These are phyloP conservation scores for Theileria parva DNA, from an alignment of 169 alveolate species.

Conservation along the genomic window DNA sequence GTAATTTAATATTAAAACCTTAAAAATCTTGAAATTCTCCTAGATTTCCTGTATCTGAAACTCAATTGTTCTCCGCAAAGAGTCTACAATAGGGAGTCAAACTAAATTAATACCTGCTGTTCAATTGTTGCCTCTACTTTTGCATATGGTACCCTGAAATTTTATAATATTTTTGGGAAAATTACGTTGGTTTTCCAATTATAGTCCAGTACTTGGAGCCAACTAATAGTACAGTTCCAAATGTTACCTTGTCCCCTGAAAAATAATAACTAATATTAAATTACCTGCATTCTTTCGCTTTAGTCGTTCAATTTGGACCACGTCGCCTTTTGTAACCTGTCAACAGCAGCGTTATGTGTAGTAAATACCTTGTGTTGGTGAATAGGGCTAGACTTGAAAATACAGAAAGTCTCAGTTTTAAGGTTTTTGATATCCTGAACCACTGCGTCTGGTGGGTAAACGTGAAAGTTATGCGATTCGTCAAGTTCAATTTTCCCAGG, in stretches of 20 bases:
- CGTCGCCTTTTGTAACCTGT: slow-evolving; percentile 83
- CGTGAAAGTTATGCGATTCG: slow-evolving; percentile 61
- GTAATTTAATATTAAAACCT: slow-evolving; percentile 25
- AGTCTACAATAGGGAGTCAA: slow-evolving; percentile 53
- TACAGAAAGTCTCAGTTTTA: slow-evolving; percentile 63
- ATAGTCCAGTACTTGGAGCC: slow-evolving; percentile 84
- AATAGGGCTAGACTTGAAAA: slow-evolving; percentile 70
- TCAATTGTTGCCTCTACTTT: slow-evolving; percentile 83
- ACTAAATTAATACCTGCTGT: slow-evolving; percentile 66
- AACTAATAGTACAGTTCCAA: slow-evolving; percentile 83
- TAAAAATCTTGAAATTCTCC: slow-evolving; percentile 81
- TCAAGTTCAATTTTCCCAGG: slow-evolving; percentile 32
- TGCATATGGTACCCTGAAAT: slow-evolving; percentile 82
- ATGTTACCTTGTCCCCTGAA: slow-evolving; percentile 72
- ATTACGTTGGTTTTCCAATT: slow-evolving; percentile 86
- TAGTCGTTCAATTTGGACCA: slow-evolving; percentile 83
- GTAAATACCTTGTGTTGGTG: slow-evolving; percentile 74
- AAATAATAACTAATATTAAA: slow-evolving; percentile 7
- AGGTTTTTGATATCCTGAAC: slow-evolving; percentile 39
- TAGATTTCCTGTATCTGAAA: slow-evolving; percentile 79
- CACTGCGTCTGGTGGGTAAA: slow-evolving; percentile 67
- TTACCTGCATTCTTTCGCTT: slow-evolving; percentile 80
- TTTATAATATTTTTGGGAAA: background rate
- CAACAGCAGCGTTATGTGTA: background rate
- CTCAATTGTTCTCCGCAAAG: slow-evolving; percentile 82